Conservation (phyloP, 2,329 filamentous ascomycete species). For the Trichoderma atrobrunneum region DNA sequence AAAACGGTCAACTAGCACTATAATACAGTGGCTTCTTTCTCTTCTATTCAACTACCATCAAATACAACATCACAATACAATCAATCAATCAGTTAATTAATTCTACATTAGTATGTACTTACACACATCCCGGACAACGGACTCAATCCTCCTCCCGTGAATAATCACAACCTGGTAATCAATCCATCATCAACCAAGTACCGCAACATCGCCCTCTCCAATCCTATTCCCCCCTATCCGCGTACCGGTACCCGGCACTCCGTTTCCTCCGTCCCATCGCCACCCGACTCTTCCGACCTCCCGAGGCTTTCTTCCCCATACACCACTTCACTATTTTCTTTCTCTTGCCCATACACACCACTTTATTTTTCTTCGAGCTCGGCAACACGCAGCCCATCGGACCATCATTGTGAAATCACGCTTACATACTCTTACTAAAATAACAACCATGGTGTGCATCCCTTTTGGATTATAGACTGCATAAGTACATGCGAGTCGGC, state of each 20-base stretch:
- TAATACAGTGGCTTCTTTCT: too few relatives aligned
- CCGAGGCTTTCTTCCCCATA: neutral
- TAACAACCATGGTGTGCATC: neutral
- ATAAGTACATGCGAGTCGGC: neutral
- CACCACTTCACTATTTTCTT: neutral
- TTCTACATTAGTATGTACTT: too few relatives aligned
- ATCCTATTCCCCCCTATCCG: neutral
- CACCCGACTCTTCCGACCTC: constrained; percentile 11
- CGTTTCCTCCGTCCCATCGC: neutral
- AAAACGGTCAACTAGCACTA: too few relatives aligned
- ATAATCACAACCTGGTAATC: too few relatives aligned
- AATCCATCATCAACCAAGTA: neutral
- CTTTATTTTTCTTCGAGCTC: neutral
- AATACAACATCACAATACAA: too few relatives aligned
- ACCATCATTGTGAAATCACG: neutral
- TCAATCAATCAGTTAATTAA: too few relatives aligned
- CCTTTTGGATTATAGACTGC: neutral
- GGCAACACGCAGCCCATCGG: neutral
- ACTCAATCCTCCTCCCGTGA: neutral
- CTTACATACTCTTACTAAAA: neutral
- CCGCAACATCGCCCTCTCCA: neutral
- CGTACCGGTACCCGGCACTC: neutral
- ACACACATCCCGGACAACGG: neutral
- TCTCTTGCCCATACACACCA: neutral
- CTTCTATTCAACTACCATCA: too few relatives aligned